These are phyloP conservation scores for Fusarium circinatum DNA, from an alignment of 2,329 filamentous ascomycete genomes.

Conservation along the genomic window DNA sequence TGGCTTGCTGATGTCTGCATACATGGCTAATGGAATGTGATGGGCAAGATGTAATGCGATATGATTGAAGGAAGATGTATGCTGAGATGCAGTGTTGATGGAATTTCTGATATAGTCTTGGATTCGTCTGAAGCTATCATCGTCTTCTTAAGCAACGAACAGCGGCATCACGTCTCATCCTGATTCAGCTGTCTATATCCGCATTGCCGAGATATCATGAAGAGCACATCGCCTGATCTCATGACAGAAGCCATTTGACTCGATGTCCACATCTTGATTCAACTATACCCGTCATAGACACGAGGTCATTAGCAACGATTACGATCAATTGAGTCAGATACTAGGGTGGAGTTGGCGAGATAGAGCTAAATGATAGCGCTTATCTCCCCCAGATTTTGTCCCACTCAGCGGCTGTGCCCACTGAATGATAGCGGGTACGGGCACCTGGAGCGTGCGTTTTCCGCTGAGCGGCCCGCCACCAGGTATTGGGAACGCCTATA, in stretches of 20 bases:
- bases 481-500: background rate
- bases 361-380: background rate
- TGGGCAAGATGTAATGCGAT: background rate
- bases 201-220: background rate
- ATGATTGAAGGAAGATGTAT: background rate
- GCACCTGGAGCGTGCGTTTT: background rate
- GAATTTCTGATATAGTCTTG: background rate
- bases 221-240: background rate
- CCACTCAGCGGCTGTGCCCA: background rate
- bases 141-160: background rate
- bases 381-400: background rate
- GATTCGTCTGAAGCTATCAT: background rate
- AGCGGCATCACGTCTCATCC: background rate
- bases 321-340: background rate
- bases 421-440: background rate
- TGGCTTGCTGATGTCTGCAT: constrained; percentile 40
- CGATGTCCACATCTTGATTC: background rate
- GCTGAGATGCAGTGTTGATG: background rate
- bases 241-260: background rate
- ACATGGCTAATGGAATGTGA: constrained; percentile 13
- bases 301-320: background rate
- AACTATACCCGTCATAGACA: background rate
- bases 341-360: background rate
- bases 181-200: background rate
- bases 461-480: background rate